phyloP scores from a whole-genome alignment of 345 rosid genomes.

The Alliaria petiolata region DNA sequence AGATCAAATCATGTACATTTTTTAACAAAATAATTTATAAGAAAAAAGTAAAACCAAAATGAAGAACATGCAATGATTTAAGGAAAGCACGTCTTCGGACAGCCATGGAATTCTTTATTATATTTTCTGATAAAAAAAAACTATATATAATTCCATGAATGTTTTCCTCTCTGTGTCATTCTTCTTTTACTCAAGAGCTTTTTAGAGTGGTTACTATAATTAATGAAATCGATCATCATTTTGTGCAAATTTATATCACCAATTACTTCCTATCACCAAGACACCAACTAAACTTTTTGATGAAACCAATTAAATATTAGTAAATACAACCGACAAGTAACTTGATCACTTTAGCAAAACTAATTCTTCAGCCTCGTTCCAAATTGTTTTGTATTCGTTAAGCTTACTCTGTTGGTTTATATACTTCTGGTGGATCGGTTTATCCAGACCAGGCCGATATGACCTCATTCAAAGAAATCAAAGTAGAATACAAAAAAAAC shows the following conservation, averaged over 20 bases:
- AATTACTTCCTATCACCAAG: background rate
- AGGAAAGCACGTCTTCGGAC: conserved; percentile 16
- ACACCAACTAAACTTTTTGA: background rate
- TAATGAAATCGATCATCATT: background rate
- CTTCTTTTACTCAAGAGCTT: background rate
- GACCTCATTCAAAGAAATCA: too few species aligned
- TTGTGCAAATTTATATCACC: background rate
- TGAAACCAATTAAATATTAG: background rate
- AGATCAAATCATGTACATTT: background rate
- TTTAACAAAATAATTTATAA: background rate
- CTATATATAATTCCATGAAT: background rate
- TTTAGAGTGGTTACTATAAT: background rate
- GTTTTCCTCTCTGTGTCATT: background rate
- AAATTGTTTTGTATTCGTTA: background rate
- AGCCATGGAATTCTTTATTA: background rate
- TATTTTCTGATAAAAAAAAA: background rate
- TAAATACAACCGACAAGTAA: background rate
- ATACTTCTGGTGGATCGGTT: background rate
- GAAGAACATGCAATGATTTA: conserved; percentile 21
- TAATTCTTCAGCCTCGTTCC: background rate
- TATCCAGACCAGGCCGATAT: background rate
- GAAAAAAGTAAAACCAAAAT: too few species aligned
- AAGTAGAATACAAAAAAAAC: background rate
- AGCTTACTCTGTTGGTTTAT: background rate
- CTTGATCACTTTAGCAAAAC: too few species aligned